Evolutionary conservation across 345 rosid genomes (phyloP), one percentile per base, ranked within the genome.

Genomic region (Triadica sebifera): DNA sequence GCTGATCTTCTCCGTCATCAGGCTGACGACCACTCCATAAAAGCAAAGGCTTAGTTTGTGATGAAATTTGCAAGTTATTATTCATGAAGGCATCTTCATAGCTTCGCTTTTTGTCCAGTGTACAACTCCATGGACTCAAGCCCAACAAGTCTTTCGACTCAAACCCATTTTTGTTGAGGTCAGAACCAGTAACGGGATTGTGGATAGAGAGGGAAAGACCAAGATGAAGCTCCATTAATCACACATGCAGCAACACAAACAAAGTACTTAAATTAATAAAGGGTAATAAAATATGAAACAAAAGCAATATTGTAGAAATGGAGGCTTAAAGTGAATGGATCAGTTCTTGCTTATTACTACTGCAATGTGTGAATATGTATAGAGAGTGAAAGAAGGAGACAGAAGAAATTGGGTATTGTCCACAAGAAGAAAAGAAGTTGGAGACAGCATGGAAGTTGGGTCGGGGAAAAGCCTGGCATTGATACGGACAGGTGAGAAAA

Each of bases 401-500:
- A 65, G 46, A 57, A 12, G 77, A 78, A 78, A 69, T 58, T 24
- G 82, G 39, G 65, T 12, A 12, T 15, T 80, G 82, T 78, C 78
- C 51, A 55, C 77, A 45, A 63, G 74, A 75, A 80, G 69, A 70
- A 71, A 61, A 73, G 47, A 77, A 81, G 77, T 58, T 59, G 10
- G 83, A 82, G 91, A 87, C 93, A 86, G 34, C 29, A 77, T 77
- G 73, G 83, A 83, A 81, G 75, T 79, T 76, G 58, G 91, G 93
- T 89, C 91, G 92, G 93, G 64, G 46, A 86, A 89, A 87, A 81
- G 84, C 62, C 83, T 72, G 75, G 79, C 93, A 91, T n/a, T 82
- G 90, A 88, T 77, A 68, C 66, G 72, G 87, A 86, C 92, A 82
- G 67, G 49, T 50, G 52, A 79, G 64, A 75, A 81, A 81, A 67